Evolutionary conservation across 1,139 yeast genomes (phyloP), one percentile per base, ranked within the genome.

Genomic region (Saccharomycopsis crataegensis): DNA sequence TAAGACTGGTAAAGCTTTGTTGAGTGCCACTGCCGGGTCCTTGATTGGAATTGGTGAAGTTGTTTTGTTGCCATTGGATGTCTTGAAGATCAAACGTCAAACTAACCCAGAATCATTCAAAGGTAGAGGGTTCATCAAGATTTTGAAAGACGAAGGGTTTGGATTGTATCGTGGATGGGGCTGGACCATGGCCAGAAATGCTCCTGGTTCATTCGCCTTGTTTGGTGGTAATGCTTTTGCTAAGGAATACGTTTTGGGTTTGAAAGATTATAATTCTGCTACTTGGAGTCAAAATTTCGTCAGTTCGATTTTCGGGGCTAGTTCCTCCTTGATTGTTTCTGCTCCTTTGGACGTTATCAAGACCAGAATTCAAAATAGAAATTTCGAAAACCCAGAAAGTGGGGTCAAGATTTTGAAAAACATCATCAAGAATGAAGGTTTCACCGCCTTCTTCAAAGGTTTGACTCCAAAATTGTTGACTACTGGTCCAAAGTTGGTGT

Each of bases 171-270:
- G 97, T 69, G 99, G 99, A 62, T 91, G 98, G 96, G 98, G 98
- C 57, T 93, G 99, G 99, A 93, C 99, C 59, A 96, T 96, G 63
- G 99, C 99, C 50, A 84, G 99, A 79, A 93, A 93, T 68, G 98
- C 98, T 3, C 99, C 99, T 43, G 99, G 99, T 56, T 89, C 97
- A 2, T 93, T 93, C 67, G 96, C 98, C 12, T 77, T 93, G 61
- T 93, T 93, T 63, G 99, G 99, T 62, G 99, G 98, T 73, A 90
- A 93, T 67, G 96, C 99, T 11, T 94, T 93, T 68, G 98, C 99
- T 59, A 94, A 93, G 73, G 99, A 93, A 72, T 94, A 89, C 74
- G 80, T 93, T 58, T 83, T 88, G 65, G 93, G 93, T 34, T 79
- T 93, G 65, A 67, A 76, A 62, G 99, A 93, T 73, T 90, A 93